These are phyloP conservation scores for Astrothelium subdiscretum DNA, from an alignment of 495 filamentous ascomycete species.

Conservation along the genomic window DNA sequence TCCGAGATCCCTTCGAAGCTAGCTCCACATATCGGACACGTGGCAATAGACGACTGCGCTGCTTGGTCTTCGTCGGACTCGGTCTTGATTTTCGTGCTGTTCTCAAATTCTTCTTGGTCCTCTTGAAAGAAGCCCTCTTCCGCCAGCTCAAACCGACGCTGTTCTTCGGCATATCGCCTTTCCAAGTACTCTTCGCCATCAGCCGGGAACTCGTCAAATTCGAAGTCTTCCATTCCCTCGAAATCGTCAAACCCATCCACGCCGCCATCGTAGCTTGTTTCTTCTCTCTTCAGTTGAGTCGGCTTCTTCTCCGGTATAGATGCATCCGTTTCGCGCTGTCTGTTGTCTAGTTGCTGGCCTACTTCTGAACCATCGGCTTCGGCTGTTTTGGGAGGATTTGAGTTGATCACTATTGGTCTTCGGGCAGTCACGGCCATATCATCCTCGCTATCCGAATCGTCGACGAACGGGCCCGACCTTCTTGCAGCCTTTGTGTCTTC, in stretches of 20 bases:
- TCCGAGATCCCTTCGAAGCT: conserved; percentile 48
- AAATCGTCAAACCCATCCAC: conserved; percentile 56
- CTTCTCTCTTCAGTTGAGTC: conserved; percentile 43
- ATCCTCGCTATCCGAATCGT: conserved; percentile 58
- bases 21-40: conserved; percentile 70
- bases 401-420: neutral
- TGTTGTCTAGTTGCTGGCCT: neutral
- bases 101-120: conserved; percentile 18
- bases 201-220: conserved; percentile 35
- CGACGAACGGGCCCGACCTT: conserved; percentile 45
- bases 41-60: neutral
- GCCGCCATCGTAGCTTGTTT: conserved; percentile 44
- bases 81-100: conserved; percentile 22
- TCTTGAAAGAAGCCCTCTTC: conserved; percentile 35
- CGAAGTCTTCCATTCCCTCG: conserved; percentile 37
- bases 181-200: conserved; percentile 54
- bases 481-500: conserved; percentile 25
- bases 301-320: neutral
- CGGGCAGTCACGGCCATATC: conserved; percentile 25
- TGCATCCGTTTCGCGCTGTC: neutral
- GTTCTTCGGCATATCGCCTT: conserved; percentile 50
- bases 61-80: conserved; percentile 9
- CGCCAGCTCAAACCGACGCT: conserved; percentile 44
- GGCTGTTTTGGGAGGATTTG: neutral
- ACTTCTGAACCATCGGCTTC: neutral